A percentile compares a stretch with the other conserved stretches of the same genome.
phyloP scores from a whole-genome alignment of 2,329 filamentous ascomycete genomes.

The Colletotrichum echinochloae region DNA sequence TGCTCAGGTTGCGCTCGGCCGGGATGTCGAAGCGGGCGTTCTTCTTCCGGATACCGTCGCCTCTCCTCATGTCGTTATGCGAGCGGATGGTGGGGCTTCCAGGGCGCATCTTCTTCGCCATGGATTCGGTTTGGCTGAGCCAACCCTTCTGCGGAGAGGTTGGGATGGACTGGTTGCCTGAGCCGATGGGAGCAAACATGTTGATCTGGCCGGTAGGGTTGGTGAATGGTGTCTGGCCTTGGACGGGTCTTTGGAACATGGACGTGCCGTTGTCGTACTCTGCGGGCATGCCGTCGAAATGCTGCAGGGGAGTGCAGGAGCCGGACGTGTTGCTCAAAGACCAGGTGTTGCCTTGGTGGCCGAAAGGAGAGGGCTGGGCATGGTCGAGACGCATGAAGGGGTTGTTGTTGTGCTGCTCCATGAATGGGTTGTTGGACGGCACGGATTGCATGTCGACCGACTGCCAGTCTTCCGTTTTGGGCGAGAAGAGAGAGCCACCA shows the following conservation, averaged over 20 bases:
- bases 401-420: constrained; percentile 67
- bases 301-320: constrained; percentile 79
- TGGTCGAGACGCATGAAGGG: constrained; percentile 75
- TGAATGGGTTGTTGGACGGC: constrained; percentile 73
- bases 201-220: constrained; percentile 62
- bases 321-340: constrained; percentile 74
- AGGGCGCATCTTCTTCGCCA: constrained; percentile 72
- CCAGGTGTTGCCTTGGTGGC: constrained; percentile 65
- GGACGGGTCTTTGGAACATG: constrained; percentile 66
- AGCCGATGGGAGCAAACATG: constrained; percentile 65
- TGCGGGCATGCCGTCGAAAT: constrained; percentile 72
- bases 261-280: constrained; percentile 67
- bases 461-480: constrained; percentile 74
- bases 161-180: constrained; percentile 63
- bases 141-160: constrained; percentile 71
- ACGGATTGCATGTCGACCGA: constrained; percentile 74
- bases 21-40: constrained; percentile 98
- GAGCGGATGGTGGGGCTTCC: constrained; percentile 77
- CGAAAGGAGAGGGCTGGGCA: constrained; percentile 57
- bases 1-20: constrained; percentile 89
- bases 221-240: constrained; percentile 66
- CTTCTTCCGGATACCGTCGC: constrained; percentile 97
- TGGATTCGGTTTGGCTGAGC: constrained; percentile 61
- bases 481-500: constrained; percentile 69
- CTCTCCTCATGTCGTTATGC: constrained; percentile 81